Evolutionary conservation across 108 stramenopile species (phyloP).

Genomic region (Discostella stelligeroides): DNA sequence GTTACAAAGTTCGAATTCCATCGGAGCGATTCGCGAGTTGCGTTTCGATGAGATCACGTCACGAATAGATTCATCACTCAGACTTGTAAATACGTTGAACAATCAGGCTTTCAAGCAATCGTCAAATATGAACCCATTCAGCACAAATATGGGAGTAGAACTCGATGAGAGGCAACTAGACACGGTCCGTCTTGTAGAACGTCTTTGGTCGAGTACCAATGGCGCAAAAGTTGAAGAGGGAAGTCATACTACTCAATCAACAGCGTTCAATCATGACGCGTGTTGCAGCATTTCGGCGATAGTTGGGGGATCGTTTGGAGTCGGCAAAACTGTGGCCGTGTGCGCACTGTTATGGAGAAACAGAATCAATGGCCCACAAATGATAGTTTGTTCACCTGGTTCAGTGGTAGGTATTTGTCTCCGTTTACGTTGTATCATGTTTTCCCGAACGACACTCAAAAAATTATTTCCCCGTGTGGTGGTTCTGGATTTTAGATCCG

Average conservation of each 20-base stretch:
- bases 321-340: conserved; percentile 69
- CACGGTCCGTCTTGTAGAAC: conserved; percentile 36
- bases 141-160: conserved; percentile 16
- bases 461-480: background rate
- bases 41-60: conserved; percentile 21
- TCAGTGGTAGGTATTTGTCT: conserved; percentile 59
- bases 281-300: conserved; percentile 38
- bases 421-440: background rate
- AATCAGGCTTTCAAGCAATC: conserved; percentile 13
- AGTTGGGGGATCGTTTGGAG: conserved; percentile 48
- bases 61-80: conserved; percentile 11
- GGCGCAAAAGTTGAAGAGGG: background rate
- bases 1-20: background rate
- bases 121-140: background rate
- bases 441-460: background rate
- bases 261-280: background rate
- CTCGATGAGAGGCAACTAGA: conserved; percentile 22
- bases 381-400: conserved; percentile 60
- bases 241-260: background rate
- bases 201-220: conserved; percentile 18
- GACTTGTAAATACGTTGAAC: conserved; percentile 7
- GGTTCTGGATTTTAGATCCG: conserved; percentile 45
- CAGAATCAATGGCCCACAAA: conserved; percentile 55
- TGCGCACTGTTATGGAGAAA: conserved; percentile 61
- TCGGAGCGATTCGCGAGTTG: conserved; percentile 1